phyloP scores from a whole-genome alignment of 352 stramenopile genomes.

The Phytophthora constricta region DNA sequence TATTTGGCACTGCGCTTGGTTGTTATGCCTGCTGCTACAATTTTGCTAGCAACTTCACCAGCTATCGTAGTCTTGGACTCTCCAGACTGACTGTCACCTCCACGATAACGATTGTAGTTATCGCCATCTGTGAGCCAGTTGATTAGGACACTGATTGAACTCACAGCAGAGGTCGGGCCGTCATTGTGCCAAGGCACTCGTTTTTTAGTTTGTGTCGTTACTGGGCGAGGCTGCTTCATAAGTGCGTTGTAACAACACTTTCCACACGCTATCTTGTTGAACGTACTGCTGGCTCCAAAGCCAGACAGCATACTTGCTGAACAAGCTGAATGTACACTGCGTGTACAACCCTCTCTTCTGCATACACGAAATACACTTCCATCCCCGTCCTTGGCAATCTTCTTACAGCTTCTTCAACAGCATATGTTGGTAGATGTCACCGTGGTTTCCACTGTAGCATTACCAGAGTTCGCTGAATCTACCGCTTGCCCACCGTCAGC shows the following conservation, averaged over 20 bases:
- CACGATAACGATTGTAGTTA: neutral
- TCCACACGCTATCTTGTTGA: conserved; percentile 6
- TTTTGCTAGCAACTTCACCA: neutral
- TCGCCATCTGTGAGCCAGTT: neutral
- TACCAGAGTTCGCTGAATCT: neutral
- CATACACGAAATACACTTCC: neutral
- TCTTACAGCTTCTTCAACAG: neutral
- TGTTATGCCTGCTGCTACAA: neutral
- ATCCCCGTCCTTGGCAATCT: neutral
- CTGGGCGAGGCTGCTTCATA: neutral
- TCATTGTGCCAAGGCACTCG: conserved; percentile 13
- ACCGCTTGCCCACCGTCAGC: neutral
- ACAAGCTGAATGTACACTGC: conserved; percentile 4
- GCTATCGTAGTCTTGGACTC: neutral
- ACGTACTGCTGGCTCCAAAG: conserved; percentile 4
- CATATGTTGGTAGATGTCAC: neutral
- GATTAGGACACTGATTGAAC: neutral
- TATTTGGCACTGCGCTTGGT: neutral
- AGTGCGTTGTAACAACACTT: conserved; percentile 21
- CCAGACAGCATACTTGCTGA: neutral
- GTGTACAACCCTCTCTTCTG: neutral
- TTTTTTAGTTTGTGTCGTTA: neutral
- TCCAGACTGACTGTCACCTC: neutral
- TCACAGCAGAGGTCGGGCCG: neutral
- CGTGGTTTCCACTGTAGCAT: no score